Conservation (phyloP, 441 rosid species). For the Jatropha podagrica region DNA sequence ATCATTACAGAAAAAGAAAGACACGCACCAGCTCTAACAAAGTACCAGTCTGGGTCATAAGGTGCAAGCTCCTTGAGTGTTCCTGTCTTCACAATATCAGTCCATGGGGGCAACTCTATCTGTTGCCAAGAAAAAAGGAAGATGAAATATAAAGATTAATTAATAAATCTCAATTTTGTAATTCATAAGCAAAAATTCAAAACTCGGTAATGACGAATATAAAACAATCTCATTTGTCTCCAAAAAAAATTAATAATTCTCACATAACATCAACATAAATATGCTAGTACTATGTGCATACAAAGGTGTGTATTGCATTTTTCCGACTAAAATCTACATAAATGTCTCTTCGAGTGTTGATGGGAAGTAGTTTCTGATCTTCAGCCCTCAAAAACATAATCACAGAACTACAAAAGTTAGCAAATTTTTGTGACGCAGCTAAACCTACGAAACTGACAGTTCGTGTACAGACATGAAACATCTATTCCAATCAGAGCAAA, state of each 20-base stretch:
- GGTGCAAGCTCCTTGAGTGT: constrained; percentile 88
- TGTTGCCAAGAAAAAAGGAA: constrained; percentile 12
- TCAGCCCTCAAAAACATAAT: not conserved
- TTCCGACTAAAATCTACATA: not conserved
- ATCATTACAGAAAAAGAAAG: not conserved
- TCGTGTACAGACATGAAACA: not conserved
- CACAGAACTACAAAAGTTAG: no score
- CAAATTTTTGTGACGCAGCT: no score
- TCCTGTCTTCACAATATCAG: constrained; percentile 89
- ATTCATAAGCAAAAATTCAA: not conserved
- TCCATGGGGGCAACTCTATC: constrained; percentile 88
- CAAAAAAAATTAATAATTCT: not conserved
- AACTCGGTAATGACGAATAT: not conserved
- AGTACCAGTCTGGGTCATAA: constrained; percentile 92
- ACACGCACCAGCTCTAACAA: constrained; percentile 72
- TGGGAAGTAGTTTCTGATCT: not conserved
- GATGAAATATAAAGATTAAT: not conserved
- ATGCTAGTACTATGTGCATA: not conserved
- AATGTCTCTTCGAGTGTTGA: not conserved
- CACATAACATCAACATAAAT: not conserved
- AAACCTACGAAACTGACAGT: not conserved
- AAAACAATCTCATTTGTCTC: not conserved
- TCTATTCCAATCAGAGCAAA: not conserved
- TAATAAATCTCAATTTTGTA: not conserved
- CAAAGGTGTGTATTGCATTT: not conserved